A percentile compares a stretch with the other conserved stretches of the same genome.
These are phyloP conservation scores for Halophytophthora polymorphica DNA, from an alignment of 352 stramenopile species.

Conservation along the genomic window DNA sequence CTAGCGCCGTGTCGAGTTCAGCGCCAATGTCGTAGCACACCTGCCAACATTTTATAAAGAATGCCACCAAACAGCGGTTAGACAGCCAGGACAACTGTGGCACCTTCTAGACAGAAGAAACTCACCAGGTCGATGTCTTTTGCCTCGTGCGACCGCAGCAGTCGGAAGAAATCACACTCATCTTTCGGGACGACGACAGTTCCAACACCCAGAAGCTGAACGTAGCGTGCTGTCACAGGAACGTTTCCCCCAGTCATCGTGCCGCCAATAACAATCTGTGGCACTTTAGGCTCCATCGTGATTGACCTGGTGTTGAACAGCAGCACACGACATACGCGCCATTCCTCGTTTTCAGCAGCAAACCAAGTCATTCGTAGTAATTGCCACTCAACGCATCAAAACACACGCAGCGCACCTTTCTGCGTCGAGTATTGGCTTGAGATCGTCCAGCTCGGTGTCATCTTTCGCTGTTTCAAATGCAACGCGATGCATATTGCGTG, in stretches of 20 bases:
- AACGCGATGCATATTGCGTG: constrained; percentile 18
- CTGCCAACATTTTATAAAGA: constrained; percentile 13
- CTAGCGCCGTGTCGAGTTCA: constrained; percentile 39
- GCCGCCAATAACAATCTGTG: constrained; percentile 58
- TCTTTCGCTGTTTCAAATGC: constrained; percentile 46
- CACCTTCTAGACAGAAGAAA: neutral
- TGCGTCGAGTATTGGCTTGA: constrained; percentile 1
- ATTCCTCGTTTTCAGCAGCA: neutral
- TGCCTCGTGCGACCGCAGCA: constrained; percentile 30
- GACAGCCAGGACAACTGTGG: neutral
- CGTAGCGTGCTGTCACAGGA: constrained; percentile 57
- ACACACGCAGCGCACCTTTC: constrained; percentile 12
- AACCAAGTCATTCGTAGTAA: no score
- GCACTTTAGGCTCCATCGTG: constrained; percentile 45
- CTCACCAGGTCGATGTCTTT: constrained; percentile 51
- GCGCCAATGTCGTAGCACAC: constrained; percentile 62
- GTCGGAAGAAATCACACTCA: constrained; percentile 35
- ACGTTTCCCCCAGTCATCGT: constrained; percentile 33
- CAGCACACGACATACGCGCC: neutral
- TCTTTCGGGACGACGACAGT: constrained; percentile 35
- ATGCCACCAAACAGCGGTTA: neutral
- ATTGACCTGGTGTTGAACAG: constrained; percentile 14
- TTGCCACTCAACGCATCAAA: no score
- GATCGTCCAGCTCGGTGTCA: neutral
- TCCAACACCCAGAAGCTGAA: constrained; percentile 64